Base-by-base conservation (phyloP, 345 rosid genomes). In the Raphanus sativus region DNA sequence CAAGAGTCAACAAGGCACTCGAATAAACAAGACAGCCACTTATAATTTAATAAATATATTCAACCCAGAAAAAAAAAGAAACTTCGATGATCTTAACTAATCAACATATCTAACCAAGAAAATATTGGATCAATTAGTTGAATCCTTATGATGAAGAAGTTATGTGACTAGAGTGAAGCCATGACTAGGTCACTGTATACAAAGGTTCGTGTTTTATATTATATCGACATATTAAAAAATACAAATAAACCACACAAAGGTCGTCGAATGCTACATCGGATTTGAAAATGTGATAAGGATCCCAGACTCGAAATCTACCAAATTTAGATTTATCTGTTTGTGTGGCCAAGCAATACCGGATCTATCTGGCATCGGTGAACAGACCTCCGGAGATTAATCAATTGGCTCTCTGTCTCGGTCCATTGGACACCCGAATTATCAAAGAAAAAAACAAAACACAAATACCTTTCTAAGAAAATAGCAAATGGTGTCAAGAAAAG, bases 401-500 rank as follows among this genome's bases (percentile, higher is more conserved):
- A 21, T 21, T 21, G 21, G 21, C 21, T 21, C 21, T 21, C 21
- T 21, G 21, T 21, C 21, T 21, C 21, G 21, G 21, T 21, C 21
- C 21, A 21, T 21, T 21, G 21, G 21, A 21, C 21, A 21, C 21
- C 21, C 21, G 21, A 21, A 21, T 21, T 21, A 21, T 21, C 21
- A 21, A 21, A 21, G 21, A 21, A 21, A 21, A 21, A 21, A 21
- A 21, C 21, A 21, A 6, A 73, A 40, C 55, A 73, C 40, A 75
- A 50, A 25, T 85, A 93, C 98, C 93, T 88, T 81, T 93, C 97
- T 75, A 79, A 80, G 58, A 89, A 81, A 73, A 82, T 84, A 25
- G 88, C 89, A 50, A 91, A 77, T 9, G 98, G 97, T 50, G 77
- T 81, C 77, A 93, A 75, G 89, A 91, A 86, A 65, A 83, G 45